Evolutionary conservation across 495 filamentous ascomycete genomes (phyloP).

Genomic region (Penicillium daleae): DNA sequence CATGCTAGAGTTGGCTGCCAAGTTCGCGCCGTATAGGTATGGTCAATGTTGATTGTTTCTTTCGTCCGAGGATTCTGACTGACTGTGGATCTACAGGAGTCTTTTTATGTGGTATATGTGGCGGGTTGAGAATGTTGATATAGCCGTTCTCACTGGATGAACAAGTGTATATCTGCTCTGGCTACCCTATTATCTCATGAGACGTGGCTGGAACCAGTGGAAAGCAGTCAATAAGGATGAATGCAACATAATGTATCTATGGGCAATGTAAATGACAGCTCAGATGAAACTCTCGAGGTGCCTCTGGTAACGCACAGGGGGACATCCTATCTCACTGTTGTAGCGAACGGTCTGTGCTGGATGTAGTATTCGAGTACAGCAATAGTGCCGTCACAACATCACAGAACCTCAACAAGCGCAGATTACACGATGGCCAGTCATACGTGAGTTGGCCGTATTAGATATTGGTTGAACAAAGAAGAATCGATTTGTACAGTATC

Average conservation of each 20-base stretch:
- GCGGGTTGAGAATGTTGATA: slow-evolving; percentile 76
- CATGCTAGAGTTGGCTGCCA: slow-evolving; percentile 80
- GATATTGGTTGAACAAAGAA: slow-evolving; percentile 32
- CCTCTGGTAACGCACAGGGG: background rate
- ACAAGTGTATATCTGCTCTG: background rate
- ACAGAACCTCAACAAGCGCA: background rate
- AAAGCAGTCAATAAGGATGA: background rate
- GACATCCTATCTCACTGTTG: background rate
- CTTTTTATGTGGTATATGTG: slow-evolving; percentile 95
- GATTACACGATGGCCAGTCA: background rate
- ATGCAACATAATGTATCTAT: background rate
- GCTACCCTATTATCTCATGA: background rate
- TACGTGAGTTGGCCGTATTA: background rate
- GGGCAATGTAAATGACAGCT: background rate
- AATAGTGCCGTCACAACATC: background rate
- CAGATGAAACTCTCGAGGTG: background rate
- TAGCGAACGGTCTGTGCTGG: background rate
- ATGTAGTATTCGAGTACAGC: background rate
- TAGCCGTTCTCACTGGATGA: slow-evolving; percentile 61
- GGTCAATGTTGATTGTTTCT: slow-evolving; percentile 29
- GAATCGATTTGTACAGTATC: slow-evolving; percentile 57
- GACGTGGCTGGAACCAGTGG: background rate
- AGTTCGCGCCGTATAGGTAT: slow-evolving; percentile 82
- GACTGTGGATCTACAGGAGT: slow-evolving; percentile 46
- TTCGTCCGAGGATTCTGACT: slow-evolving; percentile 2